Base-by-base conservation (phyloP, 2,329 filamentous ascomycete species). In the Pestalotiopsis sp. region DNA sequence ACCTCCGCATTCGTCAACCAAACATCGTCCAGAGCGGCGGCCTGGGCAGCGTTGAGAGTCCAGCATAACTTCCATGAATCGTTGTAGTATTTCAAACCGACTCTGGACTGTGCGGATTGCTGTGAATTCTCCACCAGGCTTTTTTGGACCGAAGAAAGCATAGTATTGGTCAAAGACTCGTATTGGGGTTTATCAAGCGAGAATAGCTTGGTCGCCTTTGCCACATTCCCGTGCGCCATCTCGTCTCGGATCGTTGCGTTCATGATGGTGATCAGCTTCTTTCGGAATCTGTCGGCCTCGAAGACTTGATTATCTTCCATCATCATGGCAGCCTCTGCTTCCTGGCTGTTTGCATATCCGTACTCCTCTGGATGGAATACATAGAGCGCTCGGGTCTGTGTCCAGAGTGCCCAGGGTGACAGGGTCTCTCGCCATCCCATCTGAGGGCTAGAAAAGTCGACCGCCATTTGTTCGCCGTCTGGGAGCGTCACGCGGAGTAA, bases 361-460 rank as follows among this genome's bases (percentile, higher is more conserved):
- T 52, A 52, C 4, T 20, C 20, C 7, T n/a, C 20, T 52, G 45
- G 45, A 52, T 14, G 45, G 3, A n/a, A n/a, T 1, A 60, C 23
- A 36, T 17, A 27, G 23, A 60, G 20, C 23, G 57, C 57, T 31
- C 57, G 57, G 20, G 20, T 60, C 25, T 60, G 6, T 38, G 3
- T 14, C 57, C 57, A 60, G 11, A 38, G n/a, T 11, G 23, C 23
- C 65, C 57, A 67, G 5, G 65, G 65, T 17, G 57, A 36, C n/a
- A 67, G 38, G 20, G n/a, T 39, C 57, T 67, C 65, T 23, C 27
- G 55, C 65, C 65, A 67, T 41, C 65, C 65, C 17, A 67, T n/a
- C 20, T 61, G 55, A 31, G 58, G 52, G 27, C 55, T 25, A 17
- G 65, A 17, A 25, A 59, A 59, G 36, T 67, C 65, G 55, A 67